Conservation (phyloP, 2,329 filamentous ascomycete genomes). For the Rutstroemia sydowiana region DNA sequence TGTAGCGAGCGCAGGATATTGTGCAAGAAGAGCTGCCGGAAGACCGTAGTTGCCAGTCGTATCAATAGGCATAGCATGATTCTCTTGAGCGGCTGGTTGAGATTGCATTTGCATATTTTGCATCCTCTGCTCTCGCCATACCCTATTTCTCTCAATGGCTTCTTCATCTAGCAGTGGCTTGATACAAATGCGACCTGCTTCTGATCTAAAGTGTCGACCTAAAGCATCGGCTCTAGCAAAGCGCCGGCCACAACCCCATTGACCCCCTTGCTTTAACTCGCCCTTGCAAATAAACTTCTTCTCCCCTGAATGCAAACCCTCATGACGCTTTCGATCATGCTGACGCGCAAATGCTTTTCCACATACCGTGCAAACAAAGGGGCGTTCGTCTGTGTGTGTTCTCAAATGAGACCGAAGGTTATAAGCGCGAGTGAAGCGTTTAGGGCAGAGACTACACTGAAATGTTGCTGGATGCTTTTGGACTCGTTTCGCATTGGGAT, state of each 20-base stretch:
- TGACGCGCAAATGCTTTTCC: slow-evolving; percentile 96
- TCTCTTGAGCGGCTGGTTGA: slow-evolving; percentile 51
- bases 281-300: slow-evolving; percentile 98
- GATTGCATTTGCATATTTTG: slow-evolving; percentile 50
- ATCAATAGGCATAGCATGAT: slow-evolving; percentile 52
- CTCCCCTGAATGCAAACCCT: slow-evolving; percentile 91
- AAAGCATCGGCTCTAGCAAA: slow-evolving; percentile 95
- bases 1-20: slow-evolving; percentile 87
- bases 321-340: slow-evolving; percentile 94
- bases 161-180: slow-evolving; percentile 96
- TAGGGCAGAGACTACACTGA: slow-evolving; percentile 87
- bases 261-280: slow-evolving; percentile 70
- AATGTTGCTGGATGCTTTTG: slow-evolving; percentile 98
- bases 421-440: slow-evolving; percentile 93
- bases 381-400: slow-evolving; percentile 93
- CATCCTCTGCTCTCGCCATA: slow-evolving; percentile 66
- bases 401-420: slow-evolving; percentile 91
- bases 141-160: slow-evolving; percentile 69
- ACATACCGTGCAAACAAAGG: slow-evolving; percentile 94
- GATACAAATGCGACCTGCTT: slow-evolving; percentile 93
- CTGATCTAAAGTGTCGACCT: slow-evolving; percentile 88
- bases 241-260: slow-evolving; percentile 88
- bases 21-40: slow-evolving; percentile 80
- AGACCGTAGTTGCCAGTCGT: slow-evolving; percentile 55
- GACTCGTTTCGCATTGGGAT: slow-evolving; percentile 65